These are phyloP conservation scores for Trametes hirsuta DNA, from an alignment of 1,284 basidiomycete species.

Conservation along the genomic window DNA sequence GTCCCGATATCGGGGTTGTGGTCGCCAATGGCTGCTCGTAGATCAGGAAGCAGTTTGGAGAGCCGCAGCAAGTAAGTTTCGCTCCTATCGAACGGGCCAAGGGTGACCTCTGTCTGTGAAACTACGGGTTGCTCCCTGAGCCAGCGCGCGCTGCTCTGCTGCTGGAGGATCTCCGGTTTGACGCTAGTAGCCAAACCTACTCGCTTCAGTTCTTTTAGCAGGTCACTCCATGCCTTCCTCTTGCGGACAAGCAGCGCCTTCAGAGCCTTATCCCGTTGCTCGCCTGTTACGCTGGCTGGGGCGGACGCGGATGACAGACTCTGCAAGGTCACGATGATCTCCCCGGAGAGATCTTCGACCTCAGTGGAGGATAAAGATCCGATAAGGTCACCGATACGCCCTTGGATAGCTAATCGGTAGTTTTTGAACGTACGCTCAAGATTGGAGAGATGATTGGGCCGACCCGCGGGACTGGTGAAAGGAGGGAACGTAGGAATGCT, in stretches of 20 bases:
- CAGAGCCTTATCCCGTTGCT: slow-evolving; percentile 72
- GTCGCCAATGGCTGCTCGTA: slow-evolving; percentile 65
- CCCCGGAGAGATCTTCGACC: slow-evolving; percentile 70
- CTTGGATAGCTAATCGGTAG: slow-evolving; percentile 49
- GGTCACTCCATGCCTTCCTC: slow-evolving; percentile 89
- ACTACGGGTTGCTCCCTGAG: slow-evolving; percentile 62
- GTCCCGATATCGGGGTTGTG: slow-evolving; percentile 87
- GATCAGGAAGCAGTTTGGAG: slow-evolving; percentile 65
- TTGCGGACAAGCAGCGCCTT: slow-evolving; percentile 86
- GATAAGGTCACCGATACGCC: slow-evolving; percentile 48
- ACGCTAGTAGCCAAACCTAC: slow-evolving; percentile 78
- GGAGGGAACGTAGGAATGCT: slow-evolving; percentile 14
- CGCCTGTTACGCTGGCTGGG: slow-evolving; percentile 48
- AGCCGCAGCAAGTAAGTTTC: slow-evolving; percentile 80
- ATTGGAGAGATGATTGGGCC: slow-evolving; percentile 43
- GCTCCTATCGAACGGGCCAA: slow-evolving; percentile 38
- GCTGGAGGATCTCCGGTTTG: slow-evolving; percentile 71
- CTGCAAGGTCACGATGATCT: slow-evolving; percentile 75
- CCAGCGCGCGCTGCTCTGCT: slow-evolving; percentile 68
- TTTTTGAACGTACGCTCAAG: slow-evolving; percentile 49
- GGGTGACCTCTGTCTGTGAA: slow-evolving; percentile 16
- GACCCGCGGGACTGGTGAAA: slow-evolving; percentile 13
- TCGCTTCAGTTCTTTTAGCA: slow-evolving; percentile 87
- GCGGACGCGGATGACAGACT: slow-evolving; percentile 61
- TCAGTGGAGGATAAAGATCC: slow-evolving; percentile 39